A percentile compares a stretch with the other conserved stretches of the same genome.
Evolutionary conservation across 495 filamentous ascomycete species (phyloP).

Genomic region (Cairneyella variabilis): DNA sequence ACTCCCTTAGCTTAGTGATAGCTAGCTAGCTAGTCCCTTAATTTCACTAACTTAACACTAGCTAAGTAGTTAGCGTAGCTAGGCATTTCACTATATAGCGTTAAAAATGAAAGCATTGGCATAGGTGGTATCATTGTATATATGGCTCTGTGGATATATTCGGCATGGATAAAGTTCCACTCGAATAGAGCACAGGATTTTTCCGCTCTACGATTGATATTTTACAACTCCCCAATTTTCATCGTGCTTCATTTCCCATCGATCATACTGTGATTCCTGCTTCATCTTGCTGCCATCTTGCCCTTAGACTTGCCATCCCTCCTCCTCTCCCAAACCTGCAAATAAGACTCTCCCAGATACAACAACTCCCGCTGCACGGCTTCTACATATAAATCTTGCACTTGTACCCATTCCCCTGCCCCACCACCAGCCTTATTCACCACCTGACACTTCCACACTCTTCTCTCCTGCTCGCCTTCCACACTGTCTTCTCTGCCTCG

Average conservation of each 20-base stretch:
- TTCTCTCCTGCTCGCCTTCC: slow-evolving; percentile 77
- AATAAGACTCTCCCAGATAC: slow-evolving; percentile 87
- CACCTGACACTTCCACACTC: slow-evolving; percentile 74
- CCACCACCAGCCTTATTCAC: slow-evolving; percentile 56
- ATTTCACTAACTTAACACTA: too few relatives aligned
- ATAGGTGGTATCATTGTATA: too few relatives aligned
- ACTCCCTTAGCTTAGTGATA: too few relatives aligned
- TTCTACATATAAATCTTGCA: slow-evolving; percentile 93
- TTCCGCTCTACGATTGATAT: background rate
- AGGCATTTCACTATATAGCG: too few relatives aligned
- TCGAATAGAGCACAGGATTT: too few relatives aligned
- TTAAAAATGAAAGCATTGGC: too few relatives aligned
- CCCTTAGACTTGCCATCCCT: slow-evolving; percentile 45
- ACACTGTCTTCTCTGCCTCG: slow-evolving; percentile 67
- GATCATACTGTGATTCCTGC: background rate
- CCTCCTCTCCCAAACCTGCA: slow-evolving; percentile 95
- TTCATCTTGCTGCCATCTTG: slow-evolving; percentile 5
- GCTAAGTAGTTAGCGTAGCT: too few relatives aligned
- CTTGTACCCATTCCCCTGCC: slow-evolving; percentile 81
- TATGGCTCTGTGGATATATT: too few relatives aligned
- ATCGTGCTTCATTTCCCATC: background rate
- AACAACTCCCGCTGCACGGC: slow-evolving; percentile 78
- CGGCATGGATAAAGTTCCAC: too few relatives aligned
- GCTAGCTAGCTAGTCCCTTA: too few relatives aligned
- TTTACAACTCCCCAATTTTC: background rate